These are phyloP conservation scores for Thelonectria blattea DNA, from an alignment of 2,329 filamentous ascomycete species.

Conservation along the genomic window DNA sequence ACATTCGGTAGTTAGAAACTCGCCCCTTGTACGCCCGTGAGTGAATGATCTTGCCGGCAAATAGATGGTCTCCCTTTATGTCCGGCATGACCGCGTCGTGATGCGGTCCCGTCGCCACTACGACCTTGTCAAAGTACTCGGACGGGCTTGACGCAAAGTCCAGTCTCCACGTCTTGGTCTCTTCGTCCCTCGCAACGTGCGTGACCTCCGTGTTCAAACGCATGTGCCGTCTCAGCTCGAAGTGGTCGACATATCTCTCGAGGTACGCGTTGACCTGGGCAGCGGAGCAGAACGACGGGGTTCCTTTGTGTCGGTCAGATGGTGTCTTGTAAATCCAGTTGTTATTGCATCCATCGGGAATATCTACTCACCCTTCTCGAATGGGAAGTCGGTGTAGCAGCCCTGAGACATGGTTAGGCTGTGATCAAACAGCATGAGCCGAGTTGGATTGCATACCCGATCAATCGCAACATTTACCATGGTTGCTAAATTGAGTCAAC, in stretches of 20 bases:
- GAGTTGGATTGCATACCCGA: slow-evolving; percentile 17
- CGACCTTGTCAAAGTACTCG: slow-evolving; percentile 46
- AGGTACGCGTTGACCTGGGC: slow-evolving; percentile 42
- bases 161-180: slow-evolving; percentile 37
- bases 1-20: background rate
- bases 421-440: background rate
- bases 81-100: slow-evolving; percentile 45
- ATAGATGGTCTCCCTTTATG: slow-evolving; percentile 42
- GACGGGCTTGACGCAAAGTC: slow-evolving; percentile 33
- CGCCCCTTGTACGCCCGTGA: slow-evolving; percentile 31
- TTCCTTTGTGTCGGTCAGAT: slow-evolving; percentile 11
- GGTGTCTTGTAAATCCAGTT: background rate
- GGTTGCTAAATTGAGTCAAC: slow-evolving; percentile 29
- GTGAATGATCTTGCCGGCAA: slow-evolving; percentile 39
- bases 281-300: slow-evolving; percentile 33
- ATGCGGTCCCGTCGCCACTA: slow-evolving; percentile 46
- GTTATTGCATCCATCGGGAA: slow-evolving; percentile 5
- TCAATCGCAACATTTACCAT: slow-evolving; percentile 36
- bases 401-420: slow-evolving; percentile 30
- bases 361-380: slow-evolving; percentile 35
- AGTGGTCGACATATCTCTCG: slow-evolving; percentile 44
- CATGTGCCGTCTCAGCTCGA: slow-evolving; percentile 38
- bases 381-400: slow-evolving; percentile 47
- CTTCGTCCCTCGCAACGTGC: slow-evolving; percentile 24
- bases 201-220: slow-evolving; percentile 38